phyloP scores from a whole-genome alignment of 1,284 basidiomycete species.

The Farysia itapuensis region DNA sequence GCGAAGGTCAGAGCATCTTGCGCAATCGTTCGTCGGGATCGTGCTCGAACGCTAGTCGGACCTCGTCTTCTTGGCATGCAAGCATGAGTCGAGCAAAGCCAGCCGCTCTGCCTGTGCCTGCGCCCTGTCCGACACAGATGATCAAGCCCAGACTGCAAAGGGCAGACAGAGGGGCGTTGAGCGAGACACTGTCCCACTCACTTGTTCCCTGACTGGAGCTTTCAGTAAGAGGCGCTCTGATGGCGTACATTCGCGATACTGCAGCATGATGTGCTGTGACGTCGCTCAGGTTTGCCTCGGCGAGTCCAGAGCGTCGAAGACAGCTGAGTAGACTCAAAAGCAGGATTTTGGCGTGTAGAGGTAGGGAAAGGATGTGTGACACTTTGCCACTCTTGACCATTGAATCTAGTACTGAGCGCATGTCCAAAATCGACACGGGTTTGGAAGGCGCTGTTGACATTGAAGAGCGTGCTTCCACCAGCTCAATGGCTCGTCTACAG shows the following conservation, averaged over 20 bases:
- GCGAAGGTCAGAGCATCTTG: constrained; percentile 41
- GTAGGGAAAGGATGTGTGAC: constrained; percentile 44
- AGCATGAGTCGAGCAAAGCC: constrained; percentile 46
- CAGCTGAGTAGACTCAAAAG: constrained; percentile 78
- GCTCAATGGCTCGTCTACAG: constrained; percentile 66
- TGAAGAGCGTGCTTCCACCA: constrained; percentile 26
- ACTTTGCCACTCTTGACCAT: constrained; percentile 89
- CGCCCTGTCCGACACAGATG: constrained; percentile 50
- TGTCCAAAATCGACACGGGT: constrained; percentile 73
- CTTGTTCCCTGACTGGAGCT: no score
- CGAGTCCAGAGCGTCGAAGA: constrained; percentile 78
- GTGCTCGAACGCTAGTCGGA: constrained; percentile 44
- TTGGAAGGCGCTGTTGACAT: constrained; percentile 54
- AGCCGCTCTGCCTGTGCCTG: constrained; percentile 43
- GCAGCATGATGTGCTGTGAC: constrained; percentile 62
- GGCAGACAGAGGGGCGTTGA: constrained; percentile 25
- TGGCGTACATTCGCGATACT: constrained; percentile 41
- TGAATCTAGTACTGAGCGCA: constrained; percentile 77
- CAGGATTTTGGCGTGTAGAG: constrained; percentile 52
- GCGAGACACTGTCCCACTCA: neutral
- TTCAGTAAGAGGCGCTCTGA: constrained; percentile 1
- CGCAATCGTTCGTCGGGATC: constrained; percentile 38
- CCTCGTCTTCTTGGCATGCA: constrained; percentile 53
- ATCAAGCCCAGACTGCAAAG: constrained; percentile 46
- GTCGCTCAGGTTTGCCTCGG: constrained; percentile 81